Evolutionary conservation across 2,329 filamentous ascomycete genomes (phyloP), one percentile per base, ranked within the genome.

Genomic region (Penicillium polonicum): DNA sequence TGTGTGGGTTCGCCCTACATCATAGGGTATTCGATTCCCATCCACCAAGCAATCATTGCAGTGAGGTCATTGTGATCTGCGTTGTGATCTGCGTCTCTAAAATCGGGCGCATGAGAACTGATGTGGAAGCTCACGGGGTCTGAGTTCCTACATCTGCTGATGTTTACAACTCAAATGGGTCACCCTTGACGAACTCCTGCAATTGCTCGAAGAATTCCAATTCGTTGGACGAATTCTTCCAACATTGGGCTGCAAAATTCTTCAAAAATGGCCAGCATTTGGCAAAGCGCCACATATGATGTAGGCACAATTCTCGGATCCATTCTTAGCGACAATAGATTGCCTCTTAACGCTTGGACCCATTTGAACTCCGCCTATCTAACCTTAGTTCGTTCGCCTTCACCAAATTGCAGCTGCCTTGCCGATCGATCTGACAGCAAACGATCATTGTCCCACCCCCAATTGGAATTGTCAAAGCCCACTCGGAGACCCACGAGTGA

Each of bases 371-470:
- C 9, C 9, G 9, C 19, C 36, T 39, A 17, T 38, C 39, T 45
- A 45, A 25, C 31, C 50, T 44, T 10, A 48, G 44, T 52, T n/a
- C 42, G 39, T 52, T 52, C 39, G 39, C 13, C 3, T 52, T 44
- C 41, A 15, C 10, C 17, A n/a, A 12, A n/a, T 29, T 45, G 10
- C 23, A 55, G 43, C 35, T 54, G 35, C 43, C 35, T 48, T 15
- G 44, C 27, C 17, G 52, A 55, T 55, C 38, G 45, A 50, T 55
- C 45, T 27, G 39, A 51, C 31, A 38, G 19, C 13, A 17, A 35
- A 35, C 25, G 17, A 48, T 19, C 17, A 19, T 35, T 36, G 7
- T 15, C 44, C n/a, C 27, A 21, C 42, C 15, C 25, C 36, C 27
- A 35, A 25, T 48, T 41, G 13, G 21, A 46, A 55, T 23, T 43